Evolutionary conservation across 345 rosid species (phyloP), one percentile per base, ranked within the genome.

Genomic region (Brassica juncea): DNA sequence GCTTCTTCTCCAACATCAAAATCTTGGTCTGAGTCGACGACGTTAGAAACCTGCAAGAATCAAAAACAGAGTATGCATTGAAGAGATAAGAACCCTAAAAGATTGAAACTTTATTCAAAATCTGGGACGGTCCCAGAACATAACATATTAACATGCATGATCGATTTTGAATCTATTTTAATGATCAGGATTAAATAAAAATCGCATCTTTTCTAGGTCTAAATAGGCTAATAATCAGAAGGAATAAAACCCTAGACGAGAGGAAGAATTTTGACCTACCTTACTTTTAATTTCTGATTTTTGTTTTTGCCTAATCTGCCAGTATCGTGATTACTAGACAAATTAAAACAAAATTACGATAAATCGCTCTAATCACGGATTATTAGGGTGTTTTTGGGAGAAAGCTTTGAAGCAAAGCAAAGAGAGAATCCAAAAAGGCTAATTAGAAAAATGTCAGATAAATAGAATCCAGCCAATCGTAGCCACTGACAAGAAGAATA

Each of bases 31-130:
- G 70, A 73, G 42, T 19, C 4, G 35, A 60, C 0, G 47, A 58
- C 8, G 44, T 35, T 27, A 74, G 12, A 62, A 54, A 63, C 72
- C 82, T 80, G 79, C 75, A 74, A 8, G 66, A 69, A 62, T 54
- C 25, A 19, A 57, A 57, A 59, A 60, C 74, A 60, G 35, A 49
- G 78, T 74, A 79, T 47, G 58, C 55, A 39, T 63, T 12, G 57
- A 55, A 58, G 73, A 73, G 73, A 57, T 57, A 71, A 72, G 34
- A 42, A 54, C 54, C 9, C 8, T 4, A 27, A 55, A 54, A 55
- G 1, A 54, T 15, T 54, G 59, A 54, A 54, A 54, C 23, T 6
- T 55, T 55, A 55, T 55, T 16, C 11, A 6, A 55, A 55, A 55
- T 16, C 11, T 55, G 27, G 10, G 54, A 16, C 4, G 9, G 16